phyloP scores from a whole-genome alignment of 2,329 filamentous ascomycete genomes.

The Ascochyta pisi region DNA sequence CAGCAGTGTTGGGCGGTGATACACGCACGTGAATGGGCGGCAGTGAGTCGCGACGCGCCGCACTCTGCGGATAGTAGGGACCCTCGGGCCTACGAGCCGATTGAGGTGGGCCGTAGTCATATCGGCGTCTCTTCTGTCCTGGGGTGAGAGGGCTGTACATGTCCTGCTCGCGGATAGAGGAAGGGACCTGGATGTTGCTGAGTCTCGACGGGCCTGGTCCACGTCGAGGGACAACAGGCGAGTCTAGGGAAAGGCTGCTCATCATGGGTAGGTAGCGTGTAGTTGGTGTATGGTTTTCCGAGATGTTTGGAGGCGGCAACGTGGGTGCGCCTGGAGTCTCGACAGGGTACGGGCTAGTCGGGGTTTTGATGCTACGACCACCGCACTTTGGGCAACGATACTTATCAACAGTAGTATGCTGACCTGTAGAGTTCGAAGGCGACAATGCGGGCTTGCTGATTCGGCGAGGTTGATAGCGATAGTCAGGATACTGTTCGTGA shows the following conservation, averaged over 20 bases:
- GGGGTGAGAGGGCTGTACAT: constrained; percentile 45
- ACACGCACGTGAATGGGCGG: constrained; percentile 41
- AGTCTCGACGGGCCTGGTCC: constrained; percentile 35
- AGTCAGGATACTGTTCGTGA: constrained; percentile 87
- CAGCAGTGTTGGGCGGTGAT: constrained; percentile 42
- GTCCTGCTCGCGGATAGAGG: constrained; percentile 26
- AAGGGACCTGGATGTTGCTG: constrained; percentile 38
- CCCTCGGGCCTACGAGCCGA: constrained; percentile 66
- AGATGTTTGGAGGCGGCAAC: constrained; percentile 48
- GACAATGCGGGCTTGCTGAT: constrained; percentile 51
- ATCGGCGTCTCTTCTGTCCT: constrained; percentile 45
- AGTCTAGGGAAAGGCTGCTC: constrained; percentile 52
- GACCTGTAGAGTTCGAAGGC: constrained; percentile 37
- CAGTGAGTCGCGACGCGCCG: constrained; percentile 41
- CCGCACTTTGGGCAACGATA: constrained; percentile 73
- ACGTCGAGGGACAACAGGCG: constrained; percentile 33
- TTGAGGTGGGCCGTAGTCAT: constrained; percentile 42
- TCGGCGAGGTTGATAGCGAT: constrained; percentile 86
- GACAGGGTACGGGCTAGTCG: constrained; percentile 60
- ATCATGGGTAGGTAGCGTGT: constrained; percentile 46
- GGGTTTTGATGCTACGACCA: constrained; percentile 69
- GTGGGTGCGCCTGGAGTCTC: constrained; percentile 54
- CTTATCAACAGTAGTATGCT: constrained; percentile 52
- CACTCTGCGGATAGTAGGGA: constrained; percentile 42
- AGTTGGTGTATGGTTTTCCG: constrained; percentile 42